Base-by-base conservation (phyloP, 441 rosid genomes). In the Pelargonium myrrhifolium region DNA sequence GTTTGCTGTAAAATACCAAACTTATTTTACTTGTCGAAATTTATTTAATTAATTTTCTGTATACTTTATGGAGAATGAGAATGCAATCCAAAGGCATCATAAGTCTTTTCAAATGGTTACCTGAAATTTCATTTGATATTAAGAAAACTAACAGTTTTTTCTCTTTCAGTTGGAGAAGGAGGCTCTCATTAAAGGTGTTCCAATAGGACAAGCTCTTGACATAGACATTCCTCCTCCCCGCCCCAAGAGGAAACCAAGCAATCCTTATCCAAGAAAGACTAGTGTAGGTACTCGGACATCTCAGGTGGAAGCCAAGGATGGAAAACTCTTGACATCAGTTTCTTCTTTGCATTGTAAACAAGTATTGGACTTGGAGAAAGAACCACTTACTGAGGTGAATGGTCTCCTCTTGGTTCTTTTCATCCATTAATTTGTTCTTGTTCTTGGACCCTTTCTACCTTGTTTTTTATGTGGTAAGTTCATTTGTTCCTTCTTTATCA, bases 161-260 rank as follows among this genome's bases (percentile, higher is more conserved):
- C 47, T 26, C 67, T 77, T 78, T 79, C 89, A 93, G 99, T 68
- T 93, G 88, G 97, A 93, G 84, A 93, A 89, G 88, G 99, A 93
- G 74, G 97, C 97, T 69, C 77, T 81, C 72, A 82, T 85, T 51
- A 93, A 90, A 84, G 98, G 98, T 22, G 75, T 89, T 81, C 89
- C 96, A 6, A 74, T 84, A 60, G 85, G 89, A 70, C 85, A 90
- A 80, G 79, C 93, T 76, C 78, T 87, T 65, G 89, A 91, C 78
- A 88, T 93, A 69, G 87, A 89, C 58, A 91, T 93, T 72, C 99
- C 97, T 39, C 97, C 99, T 84, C 99, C 99, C 68, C 96, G 99
- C 64, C 99, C 97, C 40, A 93, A 93, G 79, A 79, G 90, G 77
- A 93, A 93, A 85, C 99, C 99, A 35, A 82, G 79, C 75, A 87